phyloP scores from a whole-genome alignment of 1,139 yeast species.

The Saccharomyces uvarum region DNA sequence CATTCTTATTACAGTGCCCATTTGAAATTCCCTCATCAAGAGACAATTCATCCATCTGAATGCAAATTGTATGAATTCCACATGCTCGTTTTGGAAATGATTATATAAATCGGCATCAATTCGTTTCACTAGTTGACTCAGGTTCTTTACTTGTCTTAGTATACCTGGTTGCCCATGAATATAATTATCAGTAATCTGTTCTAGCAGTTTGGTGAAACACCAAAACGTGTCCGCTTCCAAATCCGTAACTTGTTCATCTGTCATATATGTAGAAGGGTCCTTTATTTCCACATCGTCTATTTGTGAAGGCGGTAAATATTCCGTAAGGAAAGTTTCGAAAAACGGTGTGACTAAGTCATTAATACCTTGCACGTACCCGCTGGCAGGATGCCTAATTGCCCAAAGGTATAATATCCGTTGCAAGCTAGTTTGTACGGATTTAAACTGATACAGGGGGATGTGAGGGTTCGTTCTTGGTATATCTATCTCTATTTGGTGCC shows the following conservation, averaged over 20 bases:
- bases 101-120: slow-evolving; percentile 66
- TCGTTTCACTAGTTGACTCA: slow-evolving; percentile 67
- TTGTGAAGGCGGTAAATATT: slow-evolving; percentile 42
- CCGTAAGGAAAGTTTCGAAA: slow-evolving; percentile 74
- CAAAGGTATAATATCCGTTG: slow-evolving; percentile 81
- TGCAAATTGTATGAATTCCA: slow-evolving; percentile 89
- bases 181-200: slow-evolving; percentile 92
- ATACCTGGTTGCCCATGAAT: slow-evolving; percentile 98
- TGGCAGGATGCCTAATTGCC: slow-evolving; percentile 97
- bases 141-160: slow-evolving; percentile 75
- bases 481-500: slow-evolving; percentile 95
- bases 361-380: slow-evolving; percentile 98
- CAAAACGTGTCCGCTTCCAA: slow-evolving; percentile 95
- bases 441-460: slow-evolving; percentile 59
- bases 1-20: slow-evolving; percentile 77
- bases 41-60: slow-evolving; percentile 99
- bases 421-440: slow-evolving; percentile 67
- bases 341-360: slow-evolving; percentile 93
- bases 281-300: slow-evolving; percentile 41
- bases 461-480: slow-evolving; percentile 92
- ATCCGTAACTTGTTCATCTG: slow-evolving; percentile 46
- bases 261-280: slow-evolving; percentile 54
- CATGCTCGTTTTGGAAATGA: slow-evolving; percentile 72
- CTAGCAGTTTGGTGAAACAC: slow-evolving; percentile 85
- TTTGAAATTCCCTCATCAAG: slow-evolving; percentile 83